Percentiles rank a stretch among this genome's conserved stretches.
Conservation (phyloP, 768 basidiomycete genomes). For the Tylopilus vinaceipallidus region DNA sequence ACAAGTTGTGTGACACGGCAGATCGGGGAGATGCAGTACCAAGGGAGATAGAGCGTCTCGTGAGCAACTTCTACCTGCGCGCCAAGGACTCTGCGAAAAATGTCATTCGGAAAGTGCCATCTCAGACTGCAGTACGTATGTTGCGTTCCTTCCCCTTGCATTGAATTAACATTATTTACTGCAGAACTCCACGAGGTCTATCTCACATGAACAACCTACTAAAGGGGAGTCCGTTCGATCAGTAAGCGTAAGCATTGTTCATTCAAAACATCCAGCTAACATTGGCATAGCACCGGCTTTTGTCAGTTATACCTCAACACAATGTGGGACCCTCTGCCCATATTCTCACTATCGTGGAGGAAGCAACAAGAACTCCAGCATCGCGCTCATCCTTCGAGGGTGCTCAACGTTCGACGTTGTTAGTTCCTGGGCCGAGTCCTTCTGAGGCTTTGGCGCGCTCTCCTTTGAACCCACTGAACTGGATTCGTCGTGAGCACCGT, state of each 20-base stretch:
- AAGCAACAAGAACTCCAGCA: conserved; percentile 2
- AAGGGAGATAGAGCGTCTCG: neutral
- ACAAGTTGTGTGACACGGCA: neutral
- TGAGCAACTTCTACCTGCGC: neutral
- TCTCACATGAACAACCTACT: neutral
- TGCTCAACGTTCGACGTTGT: neutral
- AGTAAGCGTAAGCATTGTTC: neutral
- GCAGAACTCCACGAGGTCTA: neutral
- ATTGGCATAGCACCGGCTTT: neutral
- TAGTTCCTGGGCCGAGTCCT: neutral
- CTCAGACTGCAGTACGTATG: neutral
- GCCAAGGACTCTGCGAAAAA: neutral
- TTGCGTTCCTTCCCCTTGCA: neutral
- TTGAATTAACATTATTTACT: neutral
- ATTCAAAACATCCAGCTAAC: neutral
- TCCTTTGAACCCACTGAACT: neutral
- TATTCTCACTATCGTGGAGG: conserved; percentile 9
- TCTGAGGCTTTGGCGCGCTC: neutral
- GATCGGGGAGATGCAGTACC: neutral
- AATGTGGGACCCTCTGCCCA: neutral
- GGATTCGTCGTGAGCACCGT: neutral
- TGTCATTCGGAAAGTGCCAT: neutral
- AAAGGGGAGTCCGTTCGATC: neutral
- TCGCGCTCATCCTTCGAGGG: neutral
- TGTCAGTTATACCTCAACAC: neutral